Percentiles rank a stretch among this genome's conserved stretches.
Conservation (phyloP, 2,329 filamentous ascomycete genomes). For the Ophiocordyceps robertsii region DNA sequence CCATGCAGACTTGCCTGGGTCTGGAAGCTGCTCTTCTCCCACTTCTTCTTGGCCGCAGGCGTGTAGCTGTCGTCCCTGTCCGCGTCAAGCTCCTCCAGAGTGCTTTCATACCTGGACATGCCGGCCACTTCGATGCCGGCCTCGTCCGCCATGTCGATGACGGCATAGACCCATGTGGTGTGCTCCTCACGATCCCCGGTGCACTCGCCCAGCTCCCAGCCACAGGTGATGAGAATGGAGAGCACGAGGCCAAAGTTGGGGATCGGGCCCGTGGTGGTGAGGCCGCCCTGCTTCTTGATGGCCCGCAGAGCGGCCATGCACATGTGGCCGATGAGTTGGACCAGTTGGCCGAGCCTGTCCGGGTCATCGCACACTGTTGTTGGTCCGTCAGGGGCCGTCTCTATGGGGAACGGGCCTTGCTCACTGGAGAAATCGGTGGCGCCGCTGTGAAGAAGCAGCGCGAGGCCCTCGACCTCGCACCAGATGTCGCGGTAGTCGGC, state of each 20-base stretch:
- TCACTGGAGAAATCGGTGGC: neutral
- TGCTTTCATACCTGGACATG: neutral
- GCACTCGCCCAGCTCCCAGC: neutral
- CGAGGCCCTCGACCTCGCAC: conserved; percentile 10
- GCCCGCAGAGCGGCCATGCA: neutral
- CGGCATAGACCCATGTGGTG: conserved; percentile 2
- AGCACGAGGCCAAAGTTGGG: neutral
- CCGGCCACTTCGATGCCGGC: conserved; percentile 1
- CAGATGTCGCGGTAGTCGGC: conserved; percentile 8
- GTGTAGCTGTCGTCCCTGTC: neutral
- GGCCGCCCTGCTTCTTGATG: neutral
- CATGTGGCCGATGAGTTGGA: neutral
- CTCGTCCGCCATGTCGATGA: conserved; percentile 7
- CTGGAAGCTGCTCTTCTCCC: neutral
- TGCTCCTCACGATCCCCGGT: neutral
- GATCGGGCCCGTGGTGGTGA: neutral
- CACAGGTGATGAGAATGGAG: neutral
- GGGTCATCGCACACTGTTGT: neutral
- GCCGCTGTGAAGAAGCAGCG: conserved; percentile 4
- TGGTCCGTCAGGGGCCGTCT: neutral
- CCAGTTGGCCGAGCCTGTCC: neutral
- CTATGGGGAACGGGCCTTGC: neutral
- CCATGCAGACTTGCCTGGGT: neutral
- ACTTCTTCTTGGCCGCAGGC: neutral
- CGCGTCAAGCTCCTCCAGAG: neutral